Percentiles rank a stretch among this genome's conserved stretches.
Conservation (phyloP, 495 filamentous ascomycete genomes). For the Cercophora newfieldiana region DNA sequence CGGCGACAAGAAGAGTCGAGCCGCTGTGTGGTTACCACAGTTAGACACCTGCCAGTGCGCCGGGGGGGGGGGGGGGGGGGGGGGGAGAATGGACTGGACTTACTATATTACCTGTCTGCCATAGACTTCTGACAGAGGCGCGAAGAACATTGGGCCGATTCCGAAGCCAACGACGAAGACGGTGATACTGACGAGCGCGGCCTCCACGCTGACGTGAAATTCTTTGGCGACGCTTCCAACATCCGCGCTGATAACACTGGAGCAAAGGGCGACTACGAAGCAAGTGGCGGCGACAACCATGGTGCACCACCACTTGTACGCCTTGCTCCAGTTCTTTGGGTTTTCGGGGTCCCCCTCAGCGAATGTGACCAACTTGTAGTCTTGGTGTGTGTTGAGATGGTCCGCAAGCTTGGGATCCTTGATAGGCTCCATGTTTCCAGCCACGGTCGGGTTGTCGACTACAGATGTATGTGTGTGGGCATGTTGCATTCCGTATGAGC, state of each 20-base stretch:
- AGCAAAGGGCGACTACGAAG: conserved; percentile 65
- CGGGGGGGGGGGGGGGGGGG: conserved; percentile 8
- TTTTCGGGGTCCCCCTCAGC: conserved; percentile 64
- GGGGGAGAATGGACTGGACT: neutral
- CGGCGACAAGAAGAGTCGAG: conserved; percentile 61
- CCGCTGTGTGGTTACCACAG: conserved; percentile 27
- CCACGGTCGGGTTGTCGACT: neutral
- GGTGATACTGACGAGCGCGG: conserved; percentile 65
- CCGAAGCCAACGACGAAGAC: conserved; percentile 81
- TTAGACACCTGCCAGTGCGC: too few relatives aligned
- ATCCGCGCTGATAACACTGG: conserved; percentile 68
- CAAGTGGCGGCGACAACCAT: conserved; percentile 65
- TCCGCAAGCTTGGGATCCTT: conserved; percentile 19
- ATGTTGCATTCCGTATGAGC: neutral
- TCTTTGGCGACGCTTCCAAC: conserved; percentile 57
- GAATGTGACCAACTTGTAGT: conserved; percentile 74
- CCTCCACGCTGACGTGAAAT: conserved; percentile 66
- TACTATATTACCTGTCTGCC: conserved; percentile 69
- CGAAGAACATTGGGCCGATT: conserved; percentile 80
- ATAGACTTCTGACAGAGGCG: conserved; percentile 71
- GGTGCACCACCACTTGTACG: conserved; percentile 66
- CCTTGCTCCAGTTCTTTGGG: conserved; percentile 68
- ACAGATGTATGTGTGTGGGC: neutral
- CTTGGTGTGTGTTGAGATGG: conserved; percentile 13
- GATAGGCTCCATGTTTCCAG: conserved; percentile 14